A percentile compares a stretch with the other conserved stretches of the same genome.
phyloP scores from a whole-genome alignment of 1,284 basidiomycete species.

The Mycosarcoma mackinlayi region DNA sequence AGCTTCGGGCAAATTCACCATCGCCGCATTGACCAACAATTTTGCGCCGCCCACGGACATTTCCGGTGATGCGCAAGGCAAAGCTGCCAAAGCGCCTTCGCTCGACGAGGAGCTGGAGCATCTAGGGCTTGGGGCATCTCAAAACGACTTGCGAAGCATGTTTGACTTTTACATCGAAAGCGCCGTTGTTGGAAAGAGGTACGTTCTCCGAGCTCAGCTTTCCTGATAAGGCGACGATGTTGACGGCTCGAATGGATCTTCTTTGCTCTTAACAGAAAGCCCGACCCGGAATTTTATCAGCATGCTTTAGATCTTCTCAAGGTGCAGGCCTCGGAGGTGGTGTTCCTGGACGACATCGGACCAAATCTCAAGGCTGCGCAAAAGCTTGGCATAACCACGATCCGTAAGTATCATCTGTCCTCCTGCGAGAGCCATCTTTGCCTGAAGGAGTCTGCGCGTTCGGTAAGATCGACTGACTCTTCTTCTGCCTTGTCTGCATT shows the following conservation, averaged over 20 bases:
- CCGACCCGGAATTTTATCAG: conserved; percentile 67
- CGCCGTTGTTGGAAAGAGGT: conserved; percentile 66
- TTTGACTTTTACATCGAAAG: conserved; percentile 69
- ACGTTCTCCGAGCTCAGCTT: background rate
- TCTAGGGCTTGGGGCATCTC: conserved; percentile 48
- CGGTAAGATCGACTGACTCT: background rate
- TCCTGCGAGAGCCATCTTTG: no score
- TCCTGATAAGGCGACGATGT: background rate
- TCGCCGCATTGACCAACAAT: conserved; percentile 69
- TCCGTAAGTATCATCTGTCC: conserved; percentile 57
- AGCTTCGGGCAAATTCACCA: conserved; percentile 61
- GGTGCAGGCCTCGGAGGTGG: conserved; percentile 59
- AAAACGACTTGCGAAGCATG: conserved; percentile 50
- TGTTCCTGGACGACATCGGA: conserved; percentile 69
- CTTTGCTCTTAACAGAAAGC: conserved; percentile 60
- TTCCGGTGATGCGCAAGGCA: conserved; percentile 8
- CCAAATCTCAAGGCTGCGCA: conserved; percentile 67
- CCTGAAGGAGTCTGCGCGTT: no score
- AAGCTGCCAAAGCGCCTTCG: conserved; percentile 20
- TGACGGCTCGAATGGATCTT: background rate
- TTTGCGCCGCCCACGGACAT: conserved; percentile 58
- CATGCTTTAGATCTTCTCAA: conserved; percentile 64
- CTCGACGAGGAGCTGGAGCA: conserved; percentile 58
- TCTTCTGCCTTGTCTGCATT: background rate
- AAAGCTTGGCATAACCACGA: conserved; percentile 67